Percentiles rank a stretch among this genome's conserved stretches.
Evolutionary conservation across 805 yeast species (phyloP).

Genomic region (Metschnikowia reukaufii): DNA sequence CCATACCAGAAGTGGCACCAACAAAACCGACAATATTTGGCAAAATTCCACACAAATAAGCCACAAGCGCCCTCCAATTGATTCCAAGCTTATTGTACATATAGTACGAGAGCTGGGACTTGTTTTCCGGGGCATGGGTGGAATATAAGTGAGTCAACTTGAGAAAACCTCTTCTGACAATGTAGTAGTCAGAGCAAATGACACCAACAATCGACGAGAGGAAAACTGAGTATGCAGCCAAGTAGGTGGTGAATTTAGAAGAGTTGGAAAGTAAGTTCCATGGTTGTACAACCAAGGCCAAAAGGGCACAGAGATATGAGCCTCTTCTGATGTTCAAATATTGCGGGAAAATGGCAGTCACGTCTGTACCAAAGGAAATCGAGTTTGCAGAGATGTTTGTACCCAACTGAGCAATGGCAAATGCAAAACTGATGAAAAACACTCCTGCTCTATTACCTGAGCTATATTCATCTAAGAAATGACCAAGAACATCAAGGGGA

Average conservation of each 20-base stretch:
- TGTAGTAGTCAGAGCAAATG: constrained; percentile 60
- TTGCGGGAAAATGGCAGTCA: constrained; percentile 63
- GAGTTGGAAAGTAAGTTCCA: constrained; percentile 72
- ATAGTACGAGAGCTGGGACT: constrained; percentile 42
- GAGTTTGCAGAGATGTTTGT: constrained; percentile 75
- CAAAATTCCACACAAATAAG: constrained; percentile 75
- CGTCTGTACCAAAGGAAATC: constrained; percentile 70
- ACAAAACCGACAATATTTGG: constrained; percentile 89
- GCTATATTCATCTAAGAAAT: constrained; percentile 52
- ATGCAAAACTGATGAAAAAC: constrained; percentile 67
- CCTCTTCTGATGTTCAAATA: constrained; percentile 77
- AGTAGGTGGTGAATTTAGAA: constrained; percentile 72
- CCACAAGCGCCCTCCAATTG: constrained; percentile 83
- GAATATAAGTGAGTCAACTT: constrained; percentile 64
- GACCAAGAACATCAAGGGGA: constrained; percentile 72
- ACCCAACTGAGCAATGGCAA: constrained; percentile 75
- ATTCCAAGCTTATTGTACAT: constrained; percentile 61
- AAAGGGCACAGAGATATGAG: constrained; percentile 69
- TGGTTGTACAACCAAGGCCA: constrained; percentile 74
- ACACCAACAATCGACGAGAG: constrained; percentile 82
- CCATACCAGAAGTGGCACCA: constrained; percentile 68
- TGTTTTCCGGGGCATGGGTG: constrained; percentile 34
- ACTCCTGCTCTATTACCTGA: constrained; percentile 76
- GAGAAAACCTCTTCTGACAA: constrained; percentile 69
- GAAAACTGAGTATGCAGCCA: constrained; percentile 81